Percentiles rank a stretch among this genome's conserved stretches.
Evolutionary conservation across 1,139 yeast species (phyloP).

Genomic region (Saccharomyces hybrid): DNA sequence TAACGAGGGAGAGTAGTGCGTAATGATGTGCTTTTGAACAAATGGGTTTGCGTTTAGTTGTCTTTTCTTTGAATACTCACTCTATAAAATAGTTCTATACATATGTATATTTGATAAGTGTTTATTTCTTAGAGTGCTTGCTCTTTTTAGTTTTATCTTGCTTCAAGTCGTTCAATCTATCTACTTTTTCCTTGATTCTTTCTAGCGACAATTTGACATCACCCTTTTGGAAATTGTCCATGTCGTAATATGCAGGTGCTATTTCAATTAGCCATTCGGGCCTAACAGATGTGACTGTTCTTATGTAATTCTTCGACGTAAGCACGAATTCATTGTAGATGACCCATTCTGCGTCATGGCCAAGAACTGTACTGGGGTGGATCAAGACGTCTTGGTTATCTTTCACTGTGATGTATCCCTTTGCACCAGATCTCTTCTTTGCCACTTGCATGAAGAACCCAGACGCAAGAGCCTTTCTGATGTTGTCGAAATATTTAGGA

Average conservation of each 20-base stretch:
- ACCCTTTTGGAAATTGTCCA: slow-evolving; percentile 69
- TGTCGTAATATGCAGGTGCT: slow-evolving; percentile 78
- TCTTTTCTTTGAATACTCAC: not conserved
- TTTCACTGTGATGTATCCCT: slow-evolving; percentile 79
- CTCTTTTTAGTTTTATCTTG: slow-evolving; percentile 26
- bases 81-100: not conserved
- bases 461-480: slow-evolving; percentile 79
- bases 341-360: slow-evolving; percentile 85
- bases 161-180: slow-evolving; percentile 37
- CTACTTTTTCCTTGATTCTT: slow-evolving; percentile 49
- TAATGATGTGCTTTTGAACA: no score
- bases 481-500: slow-evolving; percentile 59
- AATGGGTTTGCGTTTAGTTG: not conserved
- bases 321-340: slow-evolving; percentile 91
- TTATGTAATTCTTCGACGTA: slow-evolving; percentile 84
- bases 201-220: slow-evolving; percentile 78
- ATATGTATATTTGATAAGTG: not conserved
- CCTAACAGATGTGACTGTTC: slow-evolving; percentile 83
- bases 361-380: slow-evolving; percentile 87
- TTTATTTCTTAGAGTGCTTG: slow-evolving; percentile 10
- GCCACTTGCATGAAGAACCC: slow-evolving; percentile 99
- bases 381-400: slow-evolving; percentile 93
- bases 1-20: no score
- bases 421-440: slow-evolving; percentile 66
- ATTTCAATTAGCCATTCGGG: slow-evolving; percentile 83